Conservation (phyloP, 2,329 filamentous ascomycete species). For the Neonectria ditissima region DNA sequence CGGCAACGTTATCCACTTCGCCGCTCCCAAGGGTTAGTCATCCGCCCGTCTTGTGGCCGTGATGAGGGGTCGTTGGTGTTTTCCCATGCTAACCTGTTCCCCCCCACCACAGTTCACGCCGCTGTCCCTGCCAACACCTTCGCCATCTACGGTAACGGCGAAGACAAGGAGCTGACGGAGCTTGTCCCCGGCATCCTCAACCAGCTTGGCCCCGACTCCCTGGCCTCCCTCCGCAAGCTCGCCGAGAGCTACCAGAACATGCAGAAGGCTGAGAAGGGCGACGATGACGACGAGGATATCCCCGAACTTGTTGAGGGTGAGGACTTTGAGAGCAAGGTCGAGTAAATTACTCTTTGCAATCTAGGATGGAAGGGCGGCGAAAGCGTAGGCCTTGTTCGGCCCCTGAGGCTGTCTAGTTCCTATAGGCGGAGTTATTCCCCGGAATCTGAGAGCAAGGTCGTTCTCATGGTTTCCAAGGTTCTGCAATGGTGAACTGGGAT, state of each 20-base stretch:
- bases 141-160: constrained; percentile 97
- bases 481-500: constrained; percentile 42
- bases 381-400: constrained; percentile 41
- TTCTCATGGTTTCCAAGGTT: constrained; percentile 41
- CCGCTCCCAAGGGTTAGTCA: constrained; percentile 90
- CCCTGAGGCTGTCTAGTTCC: constrained; percentile 41
- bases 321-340: constrained; percentile 98
- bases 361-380: constrained; percentile 41
- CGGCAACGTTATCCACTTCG: constrained; percentile 99
- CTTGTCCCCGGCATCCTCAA: constrained; percentile 99
- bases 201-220: constrained; percentile 98
- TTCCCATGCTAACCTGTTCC: constrained; percentile 33
- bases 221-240: constrained; percentile 96
- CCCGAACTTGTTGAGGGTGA: constrained; percentile 96
- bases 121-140: constrained; percentile 99
- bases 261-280: constrained; percentile 91
- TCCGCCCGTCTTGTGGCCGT: constrained; percentile 27
- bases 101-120: constrained; percentile 79
- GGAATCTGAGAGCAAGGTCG: constrained; percentile 41
- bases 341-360: constrained; percentile 67
- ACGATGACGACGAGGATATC: constrained; percentile 93
- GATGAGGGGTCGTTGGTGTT: constrained; percentile 32
- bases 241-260: constrained; percentile 99
- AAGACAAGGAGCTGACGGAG: constrained; percentile 99
- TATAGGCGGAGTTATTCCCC: constrained; percentile 42